These are phyloP conservation scores for Hericium rajendrae DNA, from an alignment of 768 basidiomycete genomes.

Conservation along the genomic window DNA sequence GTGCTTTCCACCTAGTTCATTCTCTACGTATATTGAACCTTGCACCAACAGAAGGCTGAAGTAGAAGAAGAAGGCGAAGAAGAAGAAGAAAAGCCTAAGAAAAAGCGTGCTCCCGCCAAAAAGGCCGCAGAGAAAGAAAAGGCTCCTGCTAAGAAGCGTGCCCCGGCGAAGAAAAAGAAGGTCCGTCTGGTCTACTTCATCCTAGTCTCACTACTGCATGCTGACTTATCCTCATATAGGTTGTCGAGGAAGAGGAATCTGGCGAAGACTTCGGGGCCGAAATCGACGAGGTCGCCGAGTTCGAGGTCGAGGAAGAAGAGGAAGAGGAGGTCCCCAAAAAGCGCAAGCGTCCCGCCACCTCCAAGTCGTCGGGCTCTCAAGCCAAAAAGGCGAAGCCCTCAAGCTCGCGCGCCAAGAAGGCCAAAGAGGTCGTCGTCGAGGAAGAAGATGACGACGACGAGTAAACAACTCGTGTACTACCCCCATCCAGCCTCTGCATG, in stretches of 20 bases:
- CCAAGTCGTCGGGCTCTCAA: constrained; percentile 3
- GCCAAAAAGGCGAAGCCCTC: constrained; percentile 29
- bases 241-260: constrained; percentile 29
- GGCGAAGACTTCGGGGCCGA: constrained; percentile 40
- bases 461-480: neutral
- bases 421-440: constrained; percentile 39
- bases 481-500: neutral
- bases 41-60: constrained; percentile 1
- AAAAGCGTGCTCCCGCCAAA: constrained; percentile 31
- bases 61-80: constrained; percentile 29
- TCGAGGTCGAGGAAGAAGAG: constrained; percentile 37
- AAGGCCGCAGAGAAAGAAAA: constrained; percentile 34
- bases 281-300: constrained; percentile 33
- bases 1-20: constrained; percentile 1
- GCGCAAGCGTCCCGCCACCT: constrained; percentile 34
- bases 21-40: neutral
- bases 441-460: constrained; percentile 25
- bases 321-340: constrained; percentile 42
- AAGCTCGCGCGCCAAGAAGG: constrained; percentile 26
- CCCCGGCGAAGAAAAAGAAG: constrained; percentile 30
- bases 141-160: constrained; percentile 35
- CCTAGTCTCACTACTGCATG: neutral
- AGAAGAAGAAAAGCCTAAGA: constrained; percentile 16
- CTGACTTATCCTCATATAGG: neutral
- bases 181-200: neutral